Conservation (phyloP, 306 rosid genomes). For the Herpetospermum pedunculosum region DNA sequence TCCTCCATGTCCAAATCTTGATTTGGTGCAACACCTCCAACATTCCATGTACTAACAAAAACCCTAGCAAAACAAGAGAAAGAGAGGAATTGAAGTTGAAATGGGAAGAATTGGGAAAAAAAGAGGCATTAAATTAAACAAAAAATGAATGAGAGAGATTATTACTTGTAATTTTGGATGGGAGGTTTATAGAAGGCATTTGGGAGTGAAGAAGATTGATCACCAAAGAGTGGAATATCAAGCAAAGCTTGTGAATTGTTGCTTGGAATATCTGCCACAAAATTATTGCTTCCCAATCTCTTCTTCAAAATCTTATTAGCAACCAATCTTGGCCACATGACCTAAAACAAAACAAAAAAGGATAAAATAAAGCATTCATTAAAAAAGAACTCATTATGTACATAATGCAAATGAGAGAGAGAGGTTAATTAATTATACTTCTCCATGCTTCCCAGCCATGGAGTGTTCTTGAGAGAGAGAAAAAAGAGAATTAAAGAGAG, state of each 20-base stretch:
- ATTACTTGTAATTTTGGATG: slow-evolving; percentile 35
- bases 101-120: neutral
- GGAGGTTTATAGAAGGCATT: slow-evolving; percentile 19
- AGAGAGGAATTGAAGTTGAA: neutral
- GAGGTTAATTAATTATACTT: slow-evolving; percentile 18
- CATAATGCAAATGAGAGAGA: neutral
- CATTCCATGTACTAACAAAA: slow-evolving; percentile 87
- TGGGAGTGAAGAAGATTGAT: slow-evolving; percentile 12
- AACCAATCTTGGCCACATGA: slow-evolving; percentile 81
- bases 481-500: neutral
- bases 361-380: neutral
- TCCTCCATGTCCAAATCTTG: slow-evolving; percentile 46
- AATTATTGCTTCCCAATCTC: slow-evolving; percentile 58
- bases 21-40: slow-evolving; percentile 72
- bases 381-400: neutral
- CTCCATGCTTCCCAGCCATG: slow-evolving; percentile 26
- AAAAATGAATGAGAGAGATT: neutral
- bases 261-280: slow-evolving; percentile 53
- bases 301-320: slow-evolving; percentile 71
- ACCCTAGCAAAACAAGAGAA: slow-evolving; percentile 30
- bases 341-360: slow-evolving; percentile 12
- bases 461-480: neutral
- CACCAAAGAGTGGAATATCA: slow-evolving; percentile 28
- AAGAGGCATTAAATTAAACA: neutral
- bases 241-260: slow-evolving; percentile 17